These are phyloP conservation scores for Durio zibethinus DNA, from an alignment of 345 rosid species.

Conservation along the genomic window DNA sequence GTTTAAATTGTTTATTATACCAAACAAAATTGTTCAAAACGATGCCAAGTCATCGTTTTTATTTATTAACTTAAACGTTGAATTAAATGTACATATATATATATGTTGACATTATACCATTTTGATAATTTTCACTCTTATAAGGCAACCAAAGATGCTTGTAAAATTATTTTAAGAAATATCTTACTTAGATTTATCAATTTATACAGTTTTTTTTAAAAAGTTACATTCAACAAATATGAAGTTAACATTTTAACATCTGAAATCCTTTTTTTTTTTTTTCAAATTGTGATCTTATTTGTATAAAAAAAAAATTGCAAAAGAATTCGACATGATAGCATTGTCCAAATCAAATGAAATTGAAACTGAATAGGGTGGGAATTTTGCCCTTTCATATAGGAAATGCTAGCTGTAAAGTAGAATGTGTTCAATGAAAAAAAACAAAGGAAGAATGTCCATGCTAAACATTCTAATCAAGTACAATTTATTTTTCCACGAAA, in stretches of 20 bases:
- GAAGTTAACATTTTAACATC: no score
- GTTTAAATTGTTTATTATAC: not conserved
- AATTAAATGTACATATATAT: not conserved
- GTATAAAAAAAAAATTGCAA: no score
- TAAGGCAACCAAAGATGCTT: not conserved
- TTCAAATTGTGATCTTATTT: no score
- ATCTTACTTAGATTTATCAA: not conserved
- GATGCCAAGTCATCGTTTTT: not conserved
- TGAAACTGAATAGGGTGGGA: not conserved
- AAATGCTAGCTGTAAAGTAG: not conserved
- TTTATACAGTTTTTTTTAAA: no score
- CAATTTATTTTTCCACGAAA: not conserved
- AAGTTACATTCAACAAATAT: no score
- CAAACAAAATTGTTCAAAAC: not conserved
- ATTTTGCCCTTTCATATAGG: not conserved
- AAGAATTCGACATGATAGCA: not conserved
- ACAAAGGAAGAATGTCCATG: not conserved
- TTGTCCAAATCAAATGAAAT: not conserved
- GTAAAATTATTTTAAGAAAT: not conserved
- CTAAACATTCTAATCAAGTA: not conserved
- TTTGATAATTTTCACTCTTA: not conserved
- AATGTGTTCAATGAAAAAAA: not conserved
- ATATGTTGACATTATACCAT: not conserved
- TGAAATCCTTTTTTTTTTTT: no score
- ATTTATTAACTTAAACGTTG: not conserved